A percentile compares a stretch with the other conserved stretches of the same genome.
Evolutionary conservation across 2,329 filamentous ascomycete species (phyloP).

Genomic region (Trichoderma aggressivum): DNA sequence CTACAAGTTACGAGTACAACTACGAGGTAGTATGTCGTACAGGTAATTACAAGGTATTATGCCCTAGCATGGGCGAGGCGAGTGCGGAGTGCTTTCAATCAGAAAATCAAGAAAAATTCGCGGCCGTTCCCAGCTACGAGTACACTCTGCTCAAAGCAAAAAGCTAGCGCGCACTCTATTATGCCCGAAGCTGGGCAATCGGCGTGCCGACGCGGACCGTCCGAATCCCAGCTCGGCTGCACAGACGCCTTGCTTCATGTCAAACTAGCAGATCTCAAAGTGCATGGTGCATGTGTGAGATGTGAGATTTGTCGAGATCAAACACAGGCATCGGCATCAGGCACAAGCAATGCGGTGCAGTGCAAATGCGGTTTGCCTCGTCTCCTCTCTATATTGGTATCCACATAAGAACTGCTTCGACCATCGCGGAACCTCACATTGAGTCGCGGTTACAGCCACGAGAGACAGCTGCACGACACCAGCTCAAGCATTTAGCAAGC

Average conservation of each 20-base stretch:
- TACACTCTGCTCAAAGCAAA: background rate
- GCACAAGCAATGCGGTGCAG: background rate
- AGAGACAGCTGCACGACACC: background rate
- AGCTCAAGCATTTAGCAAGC: background rate
- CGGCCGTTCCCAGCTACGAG: background rate
- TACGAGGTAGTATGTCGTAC: background rate
- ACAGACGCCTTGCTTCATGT: conserved; percentile 9
- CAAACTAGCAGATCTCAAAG: conserved; percentile 8
- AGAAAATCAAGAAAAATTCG: background rate
- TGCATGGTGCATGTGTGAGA: conserved; percentile 1
- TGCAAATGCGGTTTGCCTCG: background rate
- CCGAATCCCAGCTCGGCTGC: background rate
- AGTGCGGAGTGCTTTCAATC: background rate
- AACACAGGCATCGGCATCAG: background rate
- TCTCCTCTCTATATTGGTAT: background rate
- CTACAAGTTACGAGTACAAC: background rate
- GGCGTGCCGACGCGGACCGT: background rate
- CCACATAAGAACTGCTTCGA: background rate
- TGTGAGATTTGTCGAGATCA: background rate
- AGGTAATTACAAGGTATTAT: too few species aligned
- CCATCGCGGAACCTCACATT: background rate
- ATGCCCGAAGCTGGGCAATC: background rate
- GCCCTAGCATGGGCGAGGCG: background rate
- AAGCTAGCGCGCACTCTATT: background rate
- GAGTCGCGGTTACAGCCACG: background rate